Percentiles rank a stretch among this genome's conserved stretches.
These are phyloP conservation scores for Areca catechu DNA, from an alignment of 176 grass and related monocot species.

Conservation along the genomic window DNA sequence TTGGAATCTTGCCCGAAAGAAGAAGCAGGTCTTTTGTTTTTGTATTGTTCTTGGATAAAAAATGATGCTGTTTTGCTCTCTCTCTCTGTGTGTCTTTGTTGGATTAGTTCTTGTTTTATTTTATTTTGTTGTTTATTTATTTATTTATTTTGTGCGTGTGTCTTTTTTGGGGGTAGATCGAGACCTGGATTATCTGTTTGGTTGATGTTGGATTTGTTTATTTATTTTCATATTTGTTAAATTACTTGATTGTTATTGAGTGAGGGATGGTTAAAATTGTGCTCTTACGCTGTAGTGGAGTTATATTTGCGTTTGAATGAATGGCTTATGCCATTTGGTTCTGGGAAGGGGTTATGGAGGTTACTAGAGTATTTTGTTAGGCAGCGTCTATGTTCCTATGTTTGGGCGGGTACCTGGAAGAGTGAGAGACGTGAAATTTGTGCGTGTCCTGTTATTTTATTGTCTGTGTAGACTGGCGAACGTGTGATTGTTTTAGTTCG, in stretches of 20 bases:
- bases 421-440: not conserved
- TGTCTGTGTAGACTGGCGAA: too few relatives aligned
- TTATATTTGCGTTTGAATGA: not conserved
- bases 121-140: too few relatives aligned
- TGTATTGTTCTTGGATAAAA: conserved; percentile 1
- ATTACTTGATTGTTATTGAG: not conserved
- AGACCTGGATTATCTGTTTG: too few relatives aligned
- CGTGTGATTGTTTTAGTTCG: too few relatives aligned
- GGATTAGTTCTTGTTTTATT: too few relatives aligned
- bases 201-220: too few relatives aligned
- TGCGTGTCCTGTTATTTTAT: too few relatives aligned
- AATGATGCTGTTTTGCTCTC: too few relatives aligned
- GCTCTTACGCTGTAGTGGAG: not conserved
- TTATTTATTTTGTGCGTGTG: too few relatives aligned
- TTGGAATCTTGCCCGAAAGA: conserved; percentile 98
- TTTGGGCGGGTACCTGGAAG: not conserved
- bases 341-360: not conserved
- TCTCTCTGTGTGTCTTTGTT: too few relatives aligned
- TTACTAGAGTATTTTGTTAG: not conserved
- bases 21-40: conserved; percentile 58
- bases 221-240: not conserved
- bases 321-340: not conserved
- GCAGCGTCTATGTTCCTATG: not conserved
- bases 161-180: too few relatives aligned
- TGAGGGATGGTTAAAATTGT: too few relatives aligned